These are phyloP conservation scores for Echeveria elegans DNA, from an alignment of 164 flowering plant species.

Conservation along the genomic window DNA sequence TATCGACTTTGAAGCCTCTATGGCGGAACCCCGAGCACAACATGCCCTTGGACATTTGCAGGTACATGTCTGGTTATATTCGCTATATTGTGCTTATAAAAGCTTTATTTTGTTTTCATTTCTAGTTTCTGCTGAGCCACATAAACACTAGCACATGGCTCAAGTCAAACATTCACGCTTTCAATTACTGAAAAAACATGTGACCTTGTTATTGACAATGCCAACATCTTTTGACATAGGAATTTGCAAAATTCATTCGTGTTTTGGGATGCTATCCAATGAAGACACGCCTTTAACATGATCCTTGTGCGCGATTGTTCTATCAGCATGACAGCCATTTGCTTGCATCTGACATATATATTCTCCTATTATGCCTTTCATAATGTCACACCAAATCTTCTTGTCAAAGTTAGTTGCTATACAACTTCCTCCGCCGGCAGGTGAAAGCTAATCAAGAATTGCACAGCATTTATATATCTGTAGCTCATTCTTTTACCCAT, in stretches of 20 bases:
- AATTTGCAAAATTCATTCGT: constrained; percentile 45
- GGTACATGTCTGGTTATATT: constrained; percentile 32
- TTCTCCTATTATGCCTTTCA: neutral
- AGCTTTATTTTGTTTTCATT: neutral
- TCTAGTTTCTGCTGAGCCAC: neutral
- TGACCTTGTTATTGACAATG: neutral
- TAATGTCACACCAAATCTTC: neutral
- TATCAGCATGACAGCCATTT: neutral
- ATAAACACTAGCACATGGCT: neutral
- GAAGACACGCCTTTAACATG: constrained; percentile 26
- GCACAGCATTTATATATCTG: neutral
- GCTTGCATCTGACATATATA: neutral
- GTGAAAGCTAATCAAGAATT: neutral
- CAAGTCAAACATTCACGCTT: too few relatives aligned
- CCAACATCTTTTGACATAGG: constrained; percentile 25
- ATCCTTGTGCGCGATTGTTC: neutral
- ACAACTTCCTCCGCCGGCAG: neutral
- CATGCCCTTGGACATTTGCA: constrained; percentile 79
- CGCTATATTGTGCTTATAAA: neutral
- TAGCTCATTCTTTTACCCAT: neutral
- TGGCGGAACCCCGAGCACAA: constrained; percentile 90
- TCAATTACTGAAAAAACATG: too few relatives aligned
- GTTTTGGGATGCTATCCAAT: constrained; percentile 69
- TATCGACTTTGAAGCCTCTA: constrained; percentile 93
- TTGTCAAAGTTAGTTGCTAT: neutral